phyloP scores from a whole-genome alignment of 345 rosid genomes.

The Camelina sativa region DNA sequence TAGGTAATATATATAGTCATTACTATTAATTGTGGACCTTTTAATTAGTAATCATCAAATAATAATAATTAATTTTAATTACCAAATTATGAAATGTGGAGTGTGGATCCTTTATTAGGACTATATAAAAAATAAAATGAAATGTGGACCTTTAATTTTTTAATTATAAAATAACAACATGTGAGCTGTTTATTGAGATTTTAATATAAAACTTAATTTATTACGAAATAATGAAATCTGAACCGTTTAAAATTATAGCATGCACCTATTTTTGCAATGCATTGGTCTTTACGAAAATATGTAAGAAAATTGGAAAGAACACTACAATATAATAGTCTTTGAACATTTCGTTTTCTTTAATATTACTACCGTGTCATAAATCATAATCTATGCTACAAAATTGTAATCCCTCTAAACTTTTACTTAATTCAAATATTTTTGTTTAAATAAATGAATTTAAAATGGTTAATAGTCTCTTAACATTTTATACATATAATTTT shows the following conservation, averaged over 20 bases:
- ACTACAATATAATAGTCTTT: background rate
- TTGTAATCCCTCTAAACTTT: too few relatives aligned
- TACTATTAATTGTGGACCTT: background rate
- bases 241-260: background rate
- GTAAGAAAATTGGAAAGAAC: too few relatives aligned
- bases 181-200: background rate
- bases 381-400: too few relatives aligned
- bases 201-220: background rate
- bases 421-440: too few relatives aligned
- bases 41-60: background rate
- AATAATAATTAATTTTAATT: background rate
- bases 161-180: background rate
- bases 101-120: background rate
- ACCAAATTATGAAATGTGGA: background rate
- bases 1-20: background rate
- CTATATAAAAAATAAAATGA: background rate
- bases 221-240: background rate
- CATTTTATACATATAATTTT: slow-evolving; percentile 32
- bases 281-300: background rate
- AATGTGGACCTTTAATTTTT: background rate
- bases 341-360: background rate
- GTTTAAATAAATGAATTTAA: slow-evolving; percentile 13
- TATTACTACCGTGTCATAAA: too few relatives aligned
- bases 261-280: background rate
- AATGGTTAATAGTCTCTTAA: slow-evolving; percentile 3